Evolutionary conservation across 2,329 filamentous ascomycete genomes (phyloP), one percentile per base, ranked within the genome.

Genomic region (Alternaria sp.): DNA sequence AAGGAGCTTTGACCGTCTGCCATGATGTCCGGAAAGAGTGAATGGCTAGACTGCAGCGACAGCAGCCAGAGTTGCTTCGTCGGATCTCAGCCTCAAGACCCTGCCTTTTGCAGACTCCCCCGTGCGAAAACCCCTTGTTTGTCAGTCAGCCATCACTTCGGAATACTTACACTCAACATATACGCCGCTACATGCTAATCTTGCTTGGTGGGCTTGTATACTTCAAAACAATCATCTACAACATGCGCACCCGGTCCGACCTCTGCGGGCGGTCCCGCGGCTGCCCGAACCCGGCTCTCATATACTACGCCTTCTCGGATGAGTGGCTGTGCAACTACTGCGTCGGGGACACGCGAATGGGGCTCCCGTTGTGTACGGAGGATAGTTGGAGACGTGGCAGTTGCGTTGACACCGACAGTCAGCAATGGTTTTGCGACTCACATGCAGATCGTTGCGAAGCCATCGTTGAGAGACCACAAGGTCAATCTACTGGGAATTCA

Each of bases 251-350:
- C 11, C 49, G 58, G 18, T 51, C 58, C 8, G n/a, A n/a, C 10
- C 7, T 14, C 2, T 60, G 58, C 51, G 58, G 56, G 4, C 30
- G 50, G 58, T 11, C 21, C 3, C 28, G 51, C 14, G 50, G 50
- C 18, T 60, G 58, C n/a, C 44, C 51, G 10, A 55, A 55, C 12
- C 51, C 26, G 4, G 58, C 50, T 15, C 50, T 23, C 20, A 33
- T 60, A 20, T 50, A 60, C 41, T 50, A 60, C 18, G 21, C 41
- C 41, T 55, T 55, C 44, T 55, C 58, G 12, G 51, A 60, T 20
- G 44, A 41, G 6, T 60, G 51, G 58, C 23, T 60, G 10, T 60
- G 58, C n/a, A 4, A 21, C 28, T 60, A 55, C 21, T 60, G 58
- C 30, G 44, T 60, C 15, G 50, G 50, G 23, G 30, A 60, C 7